phyloP scores from a whole-genome alignment of 208 protist genomes.

The Kentomonas sorsogonicus region DNA sequence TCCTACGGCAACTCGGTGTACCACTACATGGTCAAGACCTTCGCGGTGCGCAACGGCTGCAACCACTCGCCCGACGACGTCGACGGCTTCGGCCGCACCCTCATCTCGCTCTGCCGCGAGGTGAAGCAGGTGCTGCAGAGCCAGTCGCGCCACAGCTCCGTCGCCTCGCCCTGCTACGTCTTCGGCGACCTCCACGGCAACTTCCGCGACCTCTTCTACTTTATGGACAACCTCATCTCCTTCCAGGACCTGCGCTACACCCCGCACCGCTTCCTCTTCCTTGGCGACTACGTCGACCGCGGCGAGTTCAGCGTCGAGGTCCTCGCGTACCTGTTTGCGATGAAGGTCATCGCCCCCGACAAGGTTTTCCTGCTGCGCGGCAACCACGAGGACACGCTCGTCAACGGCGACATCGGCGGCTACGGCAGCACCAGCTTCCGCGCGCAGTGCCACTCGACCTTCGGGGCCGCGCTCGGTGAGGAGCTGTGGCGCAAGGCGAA shows the following conservation, averaged over 20 bases:
- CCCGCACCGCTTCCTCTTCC: conserved; percentile 94
- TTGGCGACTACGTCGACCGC: conserved; percentile 98
- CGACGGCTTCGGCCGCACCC: conserved; percentile 76
- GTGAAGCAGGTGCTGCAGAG: conserved; percentile 56
- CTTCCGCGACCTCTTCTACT: conserved; percentile 92
- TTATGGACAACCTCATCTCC: conserved; percentile 87
- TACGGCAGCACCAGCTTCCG: conserved; percentile 90
- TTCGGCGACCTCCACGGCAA: conserved; percentile 95
- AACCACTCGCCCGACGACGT: conserved; percentile 67
- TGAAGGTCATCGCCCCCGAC: conserved; percentile 87
- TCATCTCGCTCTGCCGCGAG: conserved; percentile 75
- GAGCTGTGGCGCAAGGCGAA: conserved; percentile 86
- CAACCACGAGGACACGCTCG: conserved; percentile 92
- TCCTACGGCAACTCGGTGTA: conserved; percentile 74
- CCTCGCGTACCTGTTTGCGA: conserved; percentile 87
- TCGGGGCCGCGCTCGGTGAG: conserved; percentile 78
- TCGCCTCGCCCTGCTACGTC: conserved; percentile 89
- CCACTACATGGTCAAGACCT: conserved; percentile 84
- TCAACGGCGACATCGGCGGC: conserved; percentile 86
- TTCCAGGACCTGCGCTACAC: conserved; percentile 91
- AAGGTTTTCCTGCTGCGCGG: conserved; percentile 92
- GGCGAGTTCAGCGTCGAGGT: conserved; percentile 91
- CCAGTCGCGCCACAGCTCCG: conserved; percentile 63
- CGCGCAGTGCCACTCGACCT: conserved; percentile 78
- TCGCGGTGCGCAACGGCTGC: conserved; percentile 78